Base-by-base conservation (phyloP, 768 basidiomycete species). In the Tephrocybe sp. region DNA sequence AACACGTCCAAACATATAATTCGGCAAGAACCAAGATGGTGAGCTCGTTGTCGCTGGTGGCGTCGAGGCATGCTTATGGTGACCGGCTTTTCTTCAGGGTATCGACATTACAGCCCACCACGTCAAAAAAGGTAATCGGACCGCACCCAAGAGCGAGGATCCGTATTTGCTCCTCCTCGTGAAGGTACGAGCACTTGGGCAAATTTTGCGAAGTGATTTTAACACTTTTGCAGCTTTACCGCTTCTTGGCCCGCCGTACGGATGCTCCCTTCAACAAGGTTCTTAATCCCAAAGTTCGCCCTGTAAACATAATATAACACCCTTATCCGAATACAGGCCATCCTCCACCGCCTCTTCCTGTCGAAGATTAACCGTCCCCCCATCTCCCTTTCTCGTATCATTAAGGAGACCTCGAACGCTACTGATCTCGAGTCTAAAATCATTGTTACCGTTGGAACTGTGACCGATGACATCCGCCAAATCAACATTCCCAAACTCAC, bases 361-460 rank as follows among this genome's bases (percentile, higher is more conserved):
- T 95, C 92, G 67, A 96, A 94, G 78, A 83, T 80, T 82, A 99
- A 98, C 83, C 92, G 94, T 53, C 91, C 96, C 32, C 96, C 97
- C 50, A 74, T 98, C 59, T 98, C 96, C 61, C 82, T 99, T 60
- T 98, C 96, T 53, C 83, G 88, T 66, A 92, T 98, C 62, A 72
- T 84, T 53, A 92, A 85, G 72, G 90, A 96, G 69, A 91, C 92
- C 26, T 62, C 74, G 38, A 78, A 75, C 47, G 77, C 83, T 26
- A 64, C 77, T 28, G 87, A 92, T 56, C 80, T 77, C 32, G 75
- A 79, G 54, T 83, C 85, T 58, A 95, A 98, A 77, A 82, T 87
- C 63, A 77, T 99, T 63, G 95, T 98, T 55, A 73, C 80, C 44
- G 91, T 98, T 62, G 91, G 89, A 60, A 89, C 94, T 39, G 82